Conservation (phyloP, 1,284 basidiomycete species). For the Termitomyces sp. region DNA sequence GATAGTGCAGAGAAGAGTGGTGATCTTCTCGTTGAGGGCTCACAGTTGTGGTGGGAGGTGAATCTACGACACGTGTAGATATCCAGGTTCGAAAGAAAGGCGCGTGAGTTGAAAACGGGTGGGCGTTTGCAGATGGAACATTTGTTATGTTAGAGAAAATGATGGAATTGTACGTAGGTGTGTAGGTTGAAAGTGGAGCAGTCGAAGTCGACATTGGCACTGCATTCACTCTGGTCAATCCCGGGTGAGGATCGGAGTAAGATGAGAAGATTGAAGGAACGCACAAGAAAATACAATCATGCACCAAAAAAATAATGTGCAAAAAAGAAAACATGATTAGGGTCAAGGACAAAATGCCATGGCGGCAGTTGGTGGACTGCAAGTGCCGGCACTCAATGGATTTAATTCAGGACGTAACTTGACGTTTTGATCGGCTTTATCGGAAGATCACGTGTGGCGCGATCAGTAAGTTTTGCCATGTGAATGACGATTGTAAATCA, state of each 20-base stretch:
- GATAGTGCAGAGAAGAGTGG: slow-evolving; percentile 2
- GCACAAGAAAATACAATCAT: slow-evolving; percentile 9
- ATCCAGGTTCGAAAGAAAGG: slow-evolving; percentile 3
- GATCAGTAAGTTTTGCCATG: slow-evolving; percentile 7
- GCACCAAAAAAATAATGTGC: not conserved
- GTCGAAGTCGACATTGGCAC: slow-evolving; percentile 13
- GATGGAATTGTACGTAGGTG: slow-evolving; percentile 2
- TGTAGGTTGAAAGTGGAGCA: slow-evolving; percentile 8
- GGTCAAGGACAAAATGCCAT: not conserved
- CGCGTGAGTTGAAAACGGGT: slow-evolving; percentile 7
- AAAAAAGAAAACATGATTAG: not conserved
- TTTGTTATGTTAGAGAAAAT: slow-evolving; percentile 3
- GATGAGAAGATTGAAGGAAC: not conserved
- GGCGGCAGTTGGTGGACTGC: not conserved
- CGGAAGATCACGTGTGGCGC: slow-evolving; percentile 3
- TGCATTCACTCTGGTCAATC: slow-evolving; percentile 15
- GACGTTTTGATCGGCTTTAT: not conserved
- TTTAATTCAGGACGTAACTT: not conserved
- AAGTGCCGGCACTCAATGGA: not conserved
- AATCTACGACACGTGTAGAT: not conserved
- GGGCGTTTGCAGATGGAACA: not conserved
- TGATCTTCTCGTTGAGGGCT: not conserved
- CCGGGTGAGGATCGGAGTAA: not conserved
- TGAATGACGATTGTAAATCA: slow-evolving; percentile 15
- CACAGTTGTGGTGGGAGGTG: not conserved